These are phyloP conservation scores for Sporothrix pseudoabietina DNA, from an alignment of 2,329 filamentous ascomycete genomes.

Conservation along the genomic window DNA sequence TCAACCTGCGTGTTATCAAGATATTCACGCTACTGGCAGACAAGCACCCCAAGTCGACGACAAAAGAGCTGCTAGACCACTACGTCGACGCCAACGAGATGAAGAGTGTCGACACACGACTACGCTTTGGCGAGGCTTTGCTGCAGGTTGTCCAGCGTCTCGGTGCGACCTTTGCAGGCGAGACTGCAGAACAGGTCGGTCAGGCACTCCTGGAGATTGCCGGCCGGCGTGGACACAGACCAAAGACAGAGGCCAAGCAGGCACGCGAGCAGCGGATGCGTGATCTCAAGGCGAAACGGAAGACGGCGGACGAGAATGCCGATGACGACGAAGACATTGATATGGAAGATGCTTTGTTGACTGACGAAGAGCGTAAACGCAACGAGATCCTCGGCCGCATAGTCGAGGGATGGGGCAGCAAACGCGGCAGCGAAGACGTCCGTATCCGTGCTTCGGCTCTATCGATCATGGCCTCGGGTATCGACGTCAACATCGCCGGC, in stretches of 20 bases:
- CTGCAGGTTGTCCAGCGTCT: conserved; percentile 65
- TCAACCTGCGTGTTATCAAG: conserved; percentile 68
- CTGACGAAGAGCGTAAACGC: conserved; percentile 48
- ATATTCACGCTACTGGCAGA: conserved; percentile 64
- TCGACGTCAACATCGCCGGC: conserved; percentile 63
- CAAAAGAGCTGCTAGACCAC: conserved; percentile 64
- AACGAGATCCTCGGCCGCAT: conserved; percentile 60
- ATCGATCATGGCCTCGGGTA: conserved; percentile 61
- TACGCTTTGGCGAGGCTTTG: conserved; percentile 70
- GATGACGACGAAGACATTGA: conserved; percentile 55
- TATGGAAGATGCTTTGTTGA: conserved; percentile 48
- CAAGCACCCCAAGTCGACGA: conserved; percentile 63
- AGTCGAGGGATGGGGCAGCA: conserved; percentile 68
- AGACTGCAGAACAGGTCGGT: conserved; percentile 54
- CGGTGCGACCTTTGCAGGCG: conserved; percentile 58
- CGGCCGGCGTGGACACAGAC: conserved; percentile 62
- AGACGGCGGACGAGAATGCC: conserved; percentile 47
- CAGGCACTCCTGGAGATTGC: conserved; percentile 65
- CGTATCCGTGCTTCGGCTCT: conserved; percentile 70
- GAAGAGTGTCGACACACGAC: conserved; percentile 61
- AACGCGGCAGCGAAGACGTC: conserved; percentile 67
- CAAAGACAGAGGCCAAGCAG: conserved; percentile 61
- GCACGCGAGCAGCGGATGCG: conserved; percentile 52
- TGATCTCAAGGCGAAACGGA: conserved; percentile 44
- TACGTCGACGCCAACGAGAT: conserved; percentile 67